phyloP scores from a whole-genome alignment of 495 filamentous ascomycete genomes.

The Acidiella bohemica region DNA sequence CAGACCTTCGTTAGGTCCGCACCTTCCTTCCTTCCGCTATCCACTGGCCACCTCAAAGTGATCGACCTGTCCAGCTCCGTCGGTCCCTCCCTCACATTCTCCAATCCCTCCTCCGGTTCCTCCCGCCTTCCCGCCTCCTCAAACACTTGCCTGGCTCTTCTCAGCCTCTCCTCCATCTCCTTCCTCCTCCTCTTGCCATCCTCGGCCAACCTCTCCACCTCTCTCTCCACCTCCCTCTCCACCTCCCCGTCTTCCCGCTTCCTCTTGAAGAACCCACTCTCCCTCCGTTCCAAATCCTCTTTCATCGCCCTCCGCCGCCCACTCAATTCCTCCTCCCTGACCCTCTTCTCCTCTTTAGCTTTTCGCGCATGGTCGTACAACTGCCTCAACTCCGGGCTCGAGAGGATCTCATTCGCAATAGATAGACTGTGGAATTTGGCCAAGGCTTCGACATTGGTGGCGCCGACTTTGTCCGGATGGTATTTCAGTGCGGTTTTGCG shows the following conservation, averaged over 20 bases:
- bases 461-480: slow-evolving; percentile 68
- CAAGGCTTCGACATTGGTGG: slow-evolving; percentile 43
- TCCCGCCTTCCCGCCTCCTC: slow-evolving; percentile 11
- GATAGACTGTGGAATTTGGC: slow-evolving; percentile 64
- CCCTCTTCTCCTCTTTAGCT: slow-evolving; percentile 46
- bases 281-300: slow-evolving; percentile 58
- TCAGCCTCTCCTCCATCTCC: slow-evolving; percentile 26
- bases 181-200: slow-evolving; percentile 38
- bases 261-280: slow-evolving; percentile 41
- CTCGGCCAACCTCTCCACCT: slow-evolving; percentile 50
- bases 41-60: slow-evolving; percentile 37
- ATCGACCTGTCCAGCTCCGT: slow-evolving; percentile 43
- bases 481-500: slow-evolving; percentile 76
- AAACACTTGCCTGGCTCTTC: too few species aligned
- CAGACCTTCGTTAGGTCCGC: slow-evolving; percentile 35
- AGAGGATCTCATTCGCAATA: slow-evolving; percentile 59
- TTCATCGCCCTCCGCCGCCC: slow-evolving; percentile 56
- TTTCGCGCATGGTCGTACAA: slow-evolving; percentile 58
- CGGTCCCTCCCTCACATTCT: neutral
- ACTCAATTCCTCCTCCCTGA: slow-evolving; percentile 52
- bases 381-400: slow-evolving; percentile 44
- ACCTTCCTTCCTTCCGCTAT: slow-evolving; percentile 31
- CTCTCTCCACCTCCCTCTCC: slow-evolving; percentile 44
- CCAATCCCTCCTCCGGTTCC: slow-evolving; percentile 1
- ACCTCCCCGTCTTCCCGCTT: slow-evolving; percentile 35